Evolutionary conservation across 1,284 basidiomycete species (phyloP).

Genomic region (Austropuccinia psidii): DNA sequence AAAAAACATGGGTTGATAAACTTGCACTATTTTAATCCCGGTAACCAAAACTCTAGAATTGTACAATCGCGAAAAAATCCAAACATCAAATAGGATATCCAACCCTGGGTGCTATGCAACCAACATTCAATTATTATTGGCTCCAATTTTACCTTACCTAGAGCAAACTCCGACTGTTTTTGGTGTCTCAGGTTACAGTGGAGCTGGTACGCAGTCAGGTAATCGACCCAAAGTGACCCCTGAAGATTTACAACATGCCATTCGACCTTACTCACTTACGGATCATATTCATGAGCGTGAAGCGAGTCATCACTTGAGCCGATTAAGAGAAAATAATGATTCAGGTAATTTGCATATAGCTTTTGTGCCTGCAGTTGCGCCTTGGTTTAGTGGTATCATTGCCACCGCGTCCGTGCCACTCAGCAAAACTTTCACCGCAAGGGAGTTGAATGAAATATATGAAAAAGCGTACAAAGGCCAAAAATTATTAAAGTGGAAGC

Average conservation of each 20-base stretch:
- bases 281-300: constrained; percentile 99
- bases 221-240: constrained; percentile 70
- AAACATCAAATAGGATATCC: constrained; percentile 70
- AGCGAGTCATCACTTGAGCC: constrained; percentile 70
- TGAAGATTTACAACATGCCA: constrained; percentile 64
- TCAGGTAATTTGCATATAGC: constrained; percentile 57
- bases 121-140: constrained; percentile 80
- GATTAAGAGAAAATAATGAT: constrained; percentile 48
- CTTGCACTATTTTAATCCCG: too few species aligned
- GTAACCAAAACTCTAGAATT: too few species aligned
- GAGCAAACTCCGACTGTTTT: constrained; percentile 75
- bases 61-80: constrained; percentile 68
- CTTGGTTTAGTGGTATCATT: constrained; percentile 96
- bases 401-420: constrained; percentile 77
- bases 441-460: constrained; percentile 66
- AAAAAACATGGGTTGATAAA: too few species aligned
- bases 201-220: constrained; percentile 77
- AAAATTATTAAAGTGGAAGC: constrained; percentile 56
- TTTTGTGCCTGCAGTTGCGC: constrained; percentile 78
- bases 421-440: constrained; percentile 58
- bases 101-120: constrained; percentile 98
- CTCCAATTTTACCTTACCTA: constrained; percentile 70
- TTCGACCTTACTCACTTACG: constrained; percentile 80
- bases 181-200: constrained; percentile 87
- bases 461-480: constrained; percentile 70